Base-by-base conservation (phyloP, 108 stramenopile species). In the Stephanodiscus minutulus region DNA sequence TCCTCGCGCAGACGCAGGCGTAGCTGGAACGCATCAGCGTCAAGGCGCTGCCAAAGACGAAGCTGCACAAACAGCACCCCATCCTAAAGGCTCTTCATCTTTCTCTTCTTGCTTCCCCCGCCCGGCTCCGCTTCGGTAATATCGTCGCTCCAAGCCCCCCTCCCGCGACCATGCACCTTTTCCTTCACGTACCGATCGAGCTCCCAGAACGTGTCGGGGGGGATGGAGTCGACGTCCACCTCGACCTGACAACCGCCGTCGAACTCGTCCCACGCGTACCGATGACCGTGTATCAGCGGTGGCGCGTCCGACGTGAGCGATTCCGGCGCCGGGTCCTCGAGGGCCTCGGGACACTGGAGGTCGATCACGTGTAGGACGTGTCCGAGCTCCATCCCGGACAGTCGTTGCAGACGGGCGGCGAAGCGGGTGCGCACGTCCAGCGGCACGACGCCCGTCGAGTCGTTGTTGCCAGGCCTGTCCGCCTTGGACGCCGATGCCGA, bases 201-300 rank as follows among this genome's bases (percentile, higher is more conserved):
- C 22, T 89, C 84, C 48, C 71, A 79, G 81, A 98, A 98, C n/a
- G 86, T 82, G 6, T 82, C 65, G 5, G 87, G 50, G 10, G 90
- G 85, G 11, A 98, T 87, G 21, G 66, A 79, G 79, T 98, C 97
- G 24, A 97, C 80, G 70, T 96, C 96, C 50, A 98, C 87, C 83
- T 96, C 95, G 25, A 96, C 81, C 41, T 91, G 83, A 37, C 67
- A 70, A 5, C 82, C 82, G n/a, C 80, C 80, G 60, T 81, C 80
- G 66, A 74, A 81, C 39, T 68, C 58, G 56, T 81, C 80, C 56
- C 62, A 70, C 13, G 67, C 55, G 44, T 81, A 74, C 37, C 69
- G 58, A 63, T 81, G 79, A 27, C 39, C 35, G 41, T 74, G 68
- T 20, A 48, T 60, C 39, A 62, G 31, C 2, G 17, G 62, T 33